Evolutionary conservation across 371 early-diverging fungal genomes (phyloP).

Genomic region (Amoeboaphelidium occidentale): DNA sequence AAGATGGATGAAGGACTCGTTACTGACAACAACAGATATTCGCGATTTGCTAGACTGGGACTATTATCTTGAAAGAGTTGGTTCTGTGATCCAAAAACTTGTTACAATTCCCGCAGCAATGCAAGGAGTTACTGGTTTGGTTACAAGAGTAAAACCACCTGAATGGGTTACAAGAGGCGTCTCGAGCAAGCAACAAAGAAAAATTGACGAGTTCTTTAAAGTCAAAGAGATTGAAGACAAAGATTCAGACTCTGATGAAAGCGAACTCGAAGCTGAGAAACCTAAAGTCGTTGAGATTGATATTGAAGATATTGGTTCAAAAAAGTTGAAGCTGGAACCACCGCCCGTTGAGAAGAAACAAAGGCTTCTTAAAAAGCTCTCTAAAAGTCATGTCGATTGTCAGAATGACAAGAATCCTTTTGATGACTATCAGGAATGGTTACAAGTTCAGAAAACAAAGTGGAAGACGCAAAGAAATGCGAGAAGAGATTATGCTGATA

Average conservation of each 20-base stretch:
- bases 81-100: conserved; percentile 82
- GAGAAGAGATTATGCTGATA: conserved; percentile 2
- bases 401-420: background rate
- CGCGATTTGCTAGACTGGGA: conserved; percentile 93
- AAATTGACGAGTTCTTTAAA: background rate
- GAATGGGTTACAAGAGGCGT: conserved; percentile 58
- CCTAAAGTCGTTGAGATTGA: background rate
- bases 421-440: conserved; percentile 18
- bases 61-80: conserved; percentile 94
- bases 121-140: conserved; percentile 84
- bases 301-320: conserved; percentile 1
- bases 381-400: background rate
- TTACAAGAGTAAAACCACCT: conserved; percentile 67
- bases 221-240: background rate
- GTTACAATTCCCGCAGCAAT: conserved; percentile 97
- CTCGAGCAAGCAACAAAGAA: conserved; percentile 18
- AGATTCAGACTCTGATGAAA: background rate
- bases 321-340: no score
- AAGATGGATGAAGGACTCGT: conserved; percentile 69
- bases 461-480: conserved; percentile 26
- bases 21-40: conserved; percentile 40
- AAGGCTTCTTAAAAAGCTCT: conserved; percentile 1
- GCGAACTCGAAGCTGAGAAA: background rate
- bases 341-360: no score
- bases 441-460: conserved; percentile 35